Percentiles rank a stretch among this genome's conserved stretches.
These are phyloP conservation scores for Hypomyces rosellus DNA, from an alignment of 2,329 filamentous ascomycete genomes.

Conservation along the genomic window DNA sequence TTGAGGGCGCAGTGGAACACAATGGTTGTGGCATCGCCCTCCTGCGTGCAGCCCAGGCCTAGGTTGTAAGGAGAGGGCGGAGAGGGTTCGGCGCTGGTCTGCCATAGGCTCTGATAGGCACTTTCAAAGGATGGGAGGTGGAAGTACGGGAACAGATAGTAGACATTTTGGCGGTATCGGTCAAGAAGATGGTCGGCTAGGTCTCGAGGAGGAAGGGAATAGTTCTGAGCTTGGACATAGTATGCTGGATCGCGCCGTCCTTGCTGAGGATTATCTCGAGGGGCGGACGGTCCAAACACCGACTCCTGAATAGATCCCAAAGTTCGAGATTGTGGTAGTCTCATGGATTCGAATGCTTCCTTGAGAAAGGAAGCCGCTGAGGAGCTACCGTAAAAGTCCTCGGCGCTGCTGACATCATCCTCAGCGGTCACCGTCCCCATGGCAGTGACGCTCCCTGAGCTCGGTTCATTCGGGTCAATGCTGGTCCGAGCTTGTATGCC, in stretches of 20 bases:
- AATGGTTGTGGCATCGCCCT: constrained; percentile 26
- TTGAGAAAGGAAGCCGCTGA: constrained; percentile 35
- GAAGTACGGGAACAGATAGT: constrained; percentile 39
- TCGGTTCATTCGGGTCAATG: neutral
- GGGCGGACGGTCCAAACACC: constrained; percentile 4
- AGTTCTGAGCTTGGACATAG: constrained; percentile 20
- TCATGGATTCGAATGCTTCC: constrained; percentile 27
- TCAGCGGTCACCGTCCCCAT: constrained; percentile 33
- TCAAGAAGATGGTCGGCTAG: constrained; percentile 35
- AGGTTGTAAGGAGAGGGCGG: constrained; percentile 13
- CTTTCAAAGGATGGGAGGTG: constrained; percentile 34
- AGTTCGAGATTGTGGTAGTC: neutral
- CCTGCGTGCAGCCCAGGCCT: constrained; percentile 24
- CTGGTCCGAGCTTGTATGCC: no score
- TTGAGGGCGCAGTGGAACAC: constrained; percentile 38
- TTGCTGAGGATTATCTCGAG: neutral
- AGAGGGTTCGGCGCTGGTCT: constrained; percentile 7
- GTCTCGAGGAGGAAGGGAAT: constrained; percentile 32
- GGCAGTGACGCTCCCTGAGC: constrained; percentile 24
- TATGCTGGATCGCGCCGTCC: constrained; percentile 10
- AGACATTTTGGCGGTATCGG: constrained; percentile 32
- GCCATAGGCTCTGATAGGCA: constrained; percentile 35
- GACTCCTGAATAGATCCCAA: neutral
- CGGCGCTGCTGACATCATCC: constrained; percentile 19
- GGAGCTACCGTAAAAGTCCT: constrained; percentile 33